Conservation (phyloP, 371 early-diverging fungal species). For the Ordospora pajunii region DNA sequence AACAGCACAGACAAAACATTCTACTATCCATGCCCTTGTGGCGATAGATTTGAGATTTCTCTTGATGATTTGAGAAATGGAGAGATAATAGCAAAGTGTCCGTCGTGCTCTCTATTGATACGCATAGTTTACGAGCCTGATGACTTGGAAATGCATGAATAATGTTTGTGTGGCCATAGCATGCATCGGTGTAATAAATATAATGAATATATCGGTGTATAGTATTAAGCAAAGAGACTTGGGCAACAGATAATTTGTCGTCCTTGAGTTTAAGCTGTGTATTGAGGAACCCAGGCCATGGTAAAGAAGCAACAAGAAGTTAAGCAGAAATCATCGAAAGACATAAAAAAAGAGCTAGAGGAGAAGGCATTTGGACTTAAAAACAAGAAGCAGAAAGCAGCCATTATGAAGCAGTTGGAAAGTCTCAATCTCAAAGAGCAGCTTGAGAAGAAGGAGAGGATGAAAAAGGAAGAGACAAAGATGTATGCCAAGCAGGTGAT, state of each 20-base stretch:
- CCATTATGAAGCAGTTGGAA: conserved; percentile 74
- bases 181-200: background rate
- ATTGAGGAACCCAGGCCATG: background rate
- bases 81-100: conserved; percentile 84
- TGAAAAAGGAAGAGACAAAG: conserved; percentile 72
- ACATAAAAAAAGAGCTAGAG: conserved; percentile 73
- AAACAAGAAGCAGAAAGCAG: conserved; percentile 79
- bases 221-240: too few relatives aligned
- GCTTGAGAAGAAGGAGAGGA: conserved; percentile 65
- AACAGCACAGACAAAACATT: conserved; percentile 72
- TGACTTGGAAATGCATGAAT: background rate
- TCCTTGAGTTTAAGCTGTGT: background rate
- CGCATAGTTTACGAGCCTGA: conserved; percentile 61
- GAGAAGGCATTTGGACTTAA: conserved; percentile 95
- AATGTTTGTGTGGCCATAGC: background rate
- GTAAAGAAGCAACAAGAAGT: conserved; percentile 16
- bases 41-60: conserved; percentile 84
- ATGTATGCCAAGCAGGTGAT: conserved; percentile 78
- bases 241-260: too few relatives aligned
- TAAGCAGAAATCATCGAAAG: conserved; percentile 63
- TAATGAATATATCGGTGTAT: too few relatives aligned
- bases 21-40: conserved; percentile 97
- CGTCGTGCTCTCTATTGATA: conserved; percentile 83
- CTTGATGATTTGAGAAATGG: conserved; percentile 76
- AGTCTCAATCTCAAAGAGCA: conserved; percentile 73